Conservation (phyloP, 2,329 filamentous ascomycete genomes). For the Cercospora zeae-maydis region DNA sequence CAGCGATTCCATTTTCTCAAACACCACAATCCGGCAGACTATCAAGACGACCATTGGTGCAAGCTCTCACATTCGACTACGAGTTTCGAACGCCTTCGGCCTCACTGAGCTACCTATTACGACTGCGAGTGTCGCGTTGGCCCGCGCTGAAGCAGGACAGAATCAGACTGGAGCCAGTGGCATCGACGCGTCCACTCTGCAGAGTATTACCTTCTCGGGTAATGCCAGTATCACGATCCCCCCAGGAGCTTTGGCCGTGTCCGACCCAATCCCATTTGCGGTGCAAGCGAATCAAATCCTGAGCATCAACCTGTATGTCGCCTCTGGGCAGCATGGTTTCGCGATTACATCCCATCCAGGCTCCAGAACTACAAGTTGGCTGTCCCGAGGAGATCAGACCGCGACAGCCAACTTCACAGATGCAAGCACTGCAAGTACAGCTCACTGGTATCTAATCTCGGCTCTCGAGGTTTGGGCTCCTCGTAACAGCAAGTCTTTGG, state of each 20-base stretch:
- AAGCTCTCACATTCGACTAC: constrained; percentile 54
- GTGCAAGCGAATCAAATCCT: constrained; percentile 52
- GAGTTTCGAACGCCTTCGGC: constrained; percentile 65
- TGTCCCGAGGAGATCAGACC: constrained; percentile 57
- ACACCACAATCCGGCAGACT: constrained; percentile 65
- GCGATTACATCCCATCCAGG: constrained; percentile 63
- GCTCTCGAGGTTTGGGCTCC: constrained; percentile 56
- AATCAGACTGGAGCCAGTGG: constrained; percentile 52
- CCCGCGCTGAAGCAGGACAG: constrained; percentile 40
- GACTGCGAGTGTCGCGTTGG: constrained; percentile 55
- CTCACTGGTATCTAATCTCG: constrained; percentile 59
- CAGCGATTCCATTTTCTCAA: constrained; percentile 44
- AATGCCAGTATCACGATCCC: constrained; percentile 51
- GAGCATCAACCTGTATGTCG: constrained; percentile 57
- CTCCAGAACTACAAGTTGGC: constrained; percentile 60
- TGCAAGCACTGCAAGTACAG: constrained; percentile 34
- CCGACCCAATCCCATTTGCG: constrained; percentile 58
- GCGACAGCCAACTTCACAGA: constrained; percentile 47
- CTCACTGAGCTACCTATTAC: constrained; percentile 58
- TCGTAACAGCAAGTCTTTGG: constrained; percentile 43
- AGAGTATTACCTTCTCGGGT: constrained; percentile 57
- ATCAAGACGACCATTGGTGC: constrained; percentile 57
- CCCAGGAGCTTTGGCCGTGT: constrained; percentile 56
- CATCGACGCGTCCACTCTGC: constrained; percentile 53
- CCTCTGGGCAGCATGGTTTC: constrained; percentile 54